These are phyloP conservation scores for Chalara sp. DNA, from an alignment of 2,329 filamentous ascomycete species.

Conservation along the genomic window DNA sequence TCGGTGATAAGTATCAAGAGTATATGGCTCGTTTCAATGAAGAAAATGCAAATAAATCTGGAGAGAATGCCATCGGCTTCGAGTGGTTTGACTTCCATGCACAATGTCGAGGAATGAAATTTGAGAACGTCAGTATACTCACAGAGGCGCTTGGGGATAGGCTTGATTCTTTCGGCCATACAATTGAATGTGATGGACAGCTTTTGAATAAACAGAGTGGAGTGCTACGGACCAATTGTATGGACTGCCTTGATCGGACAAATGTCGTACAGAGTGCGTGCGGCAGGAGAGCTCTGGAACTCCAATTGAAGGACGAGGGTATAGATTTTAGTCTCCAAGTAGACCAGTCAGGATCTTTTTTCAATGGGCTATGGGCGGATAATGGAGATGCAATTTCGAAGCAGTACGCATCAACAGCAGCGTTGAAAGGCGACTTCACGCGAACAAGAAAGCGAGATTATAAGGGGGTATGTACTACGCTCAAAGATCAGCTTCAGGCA, in stretches of 20 bases:
- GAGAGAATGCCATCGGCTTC: conserved; percentile 52
- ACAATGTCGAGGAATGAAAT: conserved; percentile 92
- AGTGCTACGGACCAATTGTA: conserved; percentile 90
- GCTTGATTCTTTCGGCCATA: conserved; percentile 68
- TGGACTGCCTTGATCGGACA: conserved; percentile 95
- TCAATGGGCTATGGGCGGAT: conserved; percentile 95
- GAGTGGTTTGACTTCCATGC: conserved; percentile 98
- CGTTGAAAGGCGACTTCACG: conserved; percentile 95
- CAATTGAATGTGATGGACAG: conserved; percentile 44
- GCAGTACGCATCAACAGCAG: conserved; percentile 92
- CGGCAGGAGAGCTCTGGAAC: conserved; percentile 73
- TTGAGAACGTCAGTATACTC: conserved; percentile 84
- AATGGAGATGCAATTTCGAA: conserved; percentile 95
- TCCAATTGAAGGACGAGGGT: conserved; percentile 69
- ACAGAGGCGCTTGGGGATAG: conserved; percentile 62
- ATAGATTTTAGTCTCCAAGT: conserved; percentile 67
- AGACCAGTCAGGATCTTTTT: conserved; percentile 82
- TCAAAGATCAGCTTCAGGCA: too few relatives aligned
- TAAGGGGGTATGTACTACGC: conserved; percentile 46
- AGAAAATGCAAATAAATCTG: conserved; percentile 37
- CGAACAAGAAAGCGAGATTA: conserved; percentile 86
- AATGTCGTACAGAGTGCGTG: conserved; percentile 94
- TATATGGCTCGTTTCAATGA: conserved; percentile 62
- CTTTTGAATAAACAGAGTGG: conserved; percentile 55
- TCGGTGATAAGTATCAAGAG: conserved; percentile 72